Evolutionary conservation across 768 basidiomycete species (phyloP).

Genomic region (Boletus barrowsii): DNA sequence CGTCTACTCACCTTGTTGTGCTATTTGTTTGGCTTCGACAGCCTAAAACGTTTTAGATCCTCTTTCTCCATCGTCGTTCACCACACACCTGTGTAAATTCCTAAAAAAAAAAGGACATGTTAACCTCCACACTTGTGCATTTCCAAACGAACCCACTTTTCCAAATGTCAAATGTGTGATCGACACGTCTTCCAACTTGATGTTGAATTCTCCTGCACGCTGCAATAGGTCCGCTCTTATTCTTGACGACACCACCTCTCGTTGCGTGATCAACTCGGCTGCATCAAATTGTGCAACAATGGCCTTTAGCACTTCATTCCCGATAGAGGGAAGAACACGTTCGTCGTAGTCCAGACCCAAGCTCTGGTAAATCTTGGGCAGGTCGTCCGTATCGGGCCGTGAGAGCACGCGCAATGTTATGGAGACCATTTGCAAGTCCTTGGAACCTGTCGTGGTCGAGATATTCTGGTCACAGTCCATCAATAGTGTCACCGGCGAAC

Average conservation of each 20-base stretch:
- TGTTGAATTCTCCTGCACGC: slow-evolving; percentile 94
- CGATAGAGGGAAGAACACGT: slow-evolving; percentile 94
- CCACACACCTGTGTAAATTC: slow-evolving; percentile 73
- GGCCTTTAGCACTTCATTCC: slow-evolving; percentile 96
- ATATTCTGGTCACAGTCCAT: slow-evolving; percentile 66
- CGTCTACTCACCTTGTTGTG: slow-evolving; percentile 80
- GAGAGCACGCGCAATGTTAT: slow-evolving; percentile 95
- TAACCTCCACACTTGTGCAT: background rate
- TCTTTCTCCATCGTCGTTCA: background rate
- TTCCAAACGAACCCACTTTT: slow-evolving; percentile 47
- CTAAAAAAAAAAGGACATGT: slow-evolving; percentile 36
- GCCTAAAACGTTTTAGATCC: slow-evolving; percentile 43
- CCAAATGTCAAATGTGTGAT: slow-evolving; percentile 91
- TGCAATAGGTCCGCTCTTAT: slow-evolving; percentile 91
- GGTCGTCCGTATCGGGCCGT: slow-evolving; percentile 82
- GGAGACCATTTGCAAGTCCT: slow-evolving; percentile 98
- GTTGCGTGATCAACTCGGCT: slow-evolving; percentile 93
- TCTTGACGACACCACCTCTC: slow-evolving; percentile 93
- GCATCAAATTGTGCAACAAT: slow-evolving; percentile 99
- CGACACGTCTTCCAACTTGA: slow-evolving; percentile 94
- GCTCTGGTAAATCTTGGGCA: slow-evolving; percentile 92
- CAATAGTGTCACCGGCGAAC: slow-evolving; percentile 1
- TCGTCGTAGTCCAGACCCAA: slow-evolving; percentile 97
- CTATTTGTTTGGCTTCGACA: slow-evolving; percentile 99
- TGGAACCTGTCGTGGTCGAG: slow-evolving; percentile 97